Base-by-base conservation (phyloP, 139 green algal species). In the Picochlorum sp. region DNA sequence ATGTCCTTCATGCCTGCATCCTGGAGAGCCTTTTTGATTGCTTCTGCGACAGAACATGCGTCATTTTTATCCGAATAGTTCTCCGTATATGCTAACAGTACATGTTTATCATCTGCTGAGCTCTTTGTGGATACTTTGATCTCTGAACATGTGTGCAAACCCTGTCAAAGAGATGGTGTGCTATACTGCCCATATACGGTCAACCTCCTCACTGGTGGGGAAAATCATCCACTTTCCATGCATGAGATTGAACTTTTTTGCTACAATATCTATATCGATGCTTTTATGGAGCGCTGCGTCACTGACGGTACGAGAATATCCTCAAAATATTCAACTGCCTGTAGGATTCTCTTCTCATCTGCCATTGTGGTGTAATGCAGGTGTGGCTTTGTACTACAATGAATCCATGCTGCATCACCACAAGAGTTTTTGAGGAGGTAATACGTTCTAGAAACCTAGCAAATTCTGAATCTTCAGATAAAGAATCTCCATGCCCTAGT, bases 161-260 rank as follows among this genome's bases (percentile, higher is more conserved):
- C 47, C 26, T 45, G 5, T 52, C 58, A 20, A 49, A 3, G 3
- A 60, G 55, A 4, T 50, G 34, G 1, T 20, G n/a, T 2, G 34
- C 58, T 16, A 78, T 1, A 26, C 60, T 11, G 20, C 23, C 71
- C 71, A 78, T 4, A 65, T 52, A 0, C 49, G 57, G 23, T 78
- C 71, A 5, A 50, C 65, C 21, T 78, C 71, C 7, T 21, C 45
- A 6, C 38, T 58, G 30, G 38, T 57, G 1, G 69, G 62, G 54
- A 76, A 76, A 28, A 65, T 34, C 62, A 76, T 61, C 69, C 69
- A 76, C 30, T 77, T 77, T 41, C 70, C 57, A 26, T 49, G 47
- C 2, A 57, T 44, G 5, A 77, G 60, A 16, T 20, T 18, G 47
- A 73, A 65, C 45, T 57, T 56, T 44, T 23, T 26, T 16, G 71